Conservation (phyloP, 2,329 filamentous ascomycete species). For the Botrytis paeoniae region DNA sequence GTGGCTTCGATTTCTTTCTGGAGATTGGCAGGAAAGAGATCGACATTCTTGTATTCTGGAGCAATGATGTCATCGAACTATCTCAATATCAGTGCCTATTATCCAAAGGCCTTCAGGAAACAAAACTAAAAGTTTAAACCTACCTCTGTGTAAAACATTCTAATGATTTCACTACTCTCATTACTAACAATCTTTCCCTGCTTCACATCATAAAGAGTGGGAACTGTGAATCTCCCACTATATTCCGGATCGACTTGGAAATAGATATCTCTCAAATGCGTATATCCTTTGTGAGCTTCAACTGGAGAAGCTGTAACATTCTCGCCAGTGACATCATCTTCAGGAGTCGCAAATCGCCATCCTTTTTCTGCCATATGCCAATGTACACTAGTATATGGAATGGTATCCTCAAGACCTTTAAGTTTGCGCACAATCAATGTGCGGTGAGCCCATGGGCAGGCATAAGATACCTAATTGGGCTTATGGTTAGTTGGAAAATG, state of each 20-base stretch:
- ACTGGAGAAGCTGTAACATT: constrained; percentile 64
- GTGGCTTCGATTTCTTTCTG: constrained; percentile 66
- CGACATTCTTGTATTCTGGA: constrained; percentile 55
- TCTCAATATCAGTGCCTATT: constrained; percentile 34
- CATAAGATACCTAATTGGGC: constrained; percentile 38
- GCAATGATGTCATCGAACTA: constrained; percentile 72
- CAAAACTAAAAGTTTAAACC: constrained; percentile 44
- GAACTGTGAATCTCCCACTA: constrained; percentile 66
- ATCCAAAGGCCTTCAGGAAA: background rate
- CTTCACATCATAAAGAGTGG: constrained; percentile 64
- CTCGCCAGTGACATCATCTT: constrained; percentile 56
- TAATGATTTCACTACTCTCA: constrained; percentile 79
- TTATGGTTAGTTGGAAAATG: constrained; percentile 50
- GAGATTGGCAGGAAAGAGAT: constrained; percentile 67
- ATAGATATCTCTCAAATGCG: constrained; percentile 67
- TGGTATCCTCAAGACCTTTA: constrained; percentile 86
- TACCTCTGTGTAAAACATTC: constrained; percentile 76
- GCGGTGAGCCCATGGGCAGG: constrained; percentile 72
- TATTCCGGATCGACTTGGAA: constrained; percentile 65
- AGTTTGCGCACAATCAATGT: constrained; percentile 83
- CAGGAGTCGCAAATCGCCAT: constrained; percentile 62
- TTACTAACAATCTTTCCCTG: constrained; percentile 73
- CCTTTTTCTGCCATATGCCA: constrained; percentile 68
- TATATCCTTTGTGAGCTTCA: constrained; percentile 59
- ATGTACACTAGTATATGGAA: constrained; percentile 47